Base-by-base conservation (phyloP, 1,284 basidiomycete genomes). In the Heterobasidion occidentale region DNA sequence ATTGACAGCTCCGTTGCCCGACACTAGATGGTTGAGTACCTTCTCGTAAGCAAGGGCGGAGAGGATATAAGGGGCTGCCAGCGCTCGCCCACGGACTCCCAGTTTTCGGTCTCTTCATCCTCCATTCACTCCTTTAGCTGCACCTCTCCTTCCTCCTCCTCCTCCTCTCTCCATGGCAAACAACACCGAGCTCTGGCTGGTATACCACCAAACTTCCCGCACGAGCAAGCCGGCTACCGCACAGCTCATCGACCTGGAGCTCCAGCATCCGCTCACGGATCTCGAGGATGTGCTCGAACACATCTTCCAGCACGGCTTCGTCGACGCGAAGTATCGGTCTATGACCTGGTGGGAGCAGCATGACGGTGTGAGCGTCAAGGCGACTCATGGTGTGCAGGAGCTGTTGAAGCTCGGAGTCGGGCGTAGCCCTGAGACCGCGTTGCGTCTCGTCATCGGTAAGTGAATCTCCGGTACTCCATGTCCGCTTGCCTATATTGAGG, bases 231-330 rank as follows among this genome's bases (percentile, higher is more conserved):
- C 72, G 15, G 62, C 66, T 9, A 77, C 76, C 17, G 68, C 74
- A 36, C 76, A 78, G 64, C 74, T 78, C 63, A 67, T 79, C 55
- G 76, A 77, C 61, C 67, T 77, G 53, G 71, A 74, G 58, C 70
- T 70, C 60, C 67, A 70, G 55, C 38, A 42, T n/a, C 70, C 68
- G 56, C 65, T 78, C 19, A 49, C 60, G 48, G 76, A 76, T 64
- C 62, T 79, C 57, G 76, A 78, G 61, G 76, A 77, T 58, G 72
- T 78, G 6, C 70, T 78, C 36, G 76, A 78, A n/a, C 71, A 75
- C 63, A 68, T 77, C 54, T 78, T 77, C 66, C 60, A 66, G 52
- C 72, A 76, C 54, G 77, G 76, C 45, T 77, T 71, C 59, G 68
- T 78, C 19, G 75, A 78, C 48, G 64, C 74, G 19, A 73, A 71